These are phyloP conservation scores for Spergularia azorica DNA, from an alignment of 179 eudicot genomes.

Conservation along the genomic window DNA sequence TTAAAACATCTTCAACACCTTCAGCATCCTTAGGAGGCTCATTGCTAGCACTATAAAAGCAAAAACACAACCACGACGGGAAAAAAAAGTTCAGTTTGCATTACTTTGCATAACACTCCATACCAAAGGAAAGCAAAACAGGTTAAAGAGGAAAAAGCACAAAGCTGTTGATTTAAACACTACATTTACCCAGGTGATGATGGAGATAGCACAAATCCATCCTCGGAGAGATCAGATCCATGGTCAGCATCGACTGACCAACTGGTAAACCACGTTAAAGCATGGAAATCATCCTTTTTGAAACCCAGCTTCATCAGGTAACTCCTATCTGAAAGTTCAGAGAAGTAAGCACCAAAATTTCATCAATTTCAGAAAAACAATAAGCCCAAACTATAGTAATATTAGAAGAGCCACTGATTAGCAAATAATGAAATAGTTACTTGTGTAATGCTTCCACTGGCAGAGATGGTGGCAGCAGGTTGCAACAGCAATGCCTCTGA, in stretches of 20 bases:
- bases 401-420: background rate
- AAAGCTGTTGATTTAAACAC: background rate
- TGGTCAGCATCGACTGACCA: conserved; percentile 99
- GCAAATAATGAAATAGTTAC: conserved; percentile 31
- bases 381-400: background rate
- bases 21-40: conserved; percentile 26
- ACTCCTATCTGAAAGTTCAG: conserved; percentile 56
- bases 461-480: conserved; percentile 98
- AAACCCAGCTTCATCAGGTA: conserved; percentile 57
- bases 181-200: conserved; percentile 37
- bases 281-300: conserved; percentile 75
- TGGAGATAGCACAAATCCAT: conserved; percentile 33
- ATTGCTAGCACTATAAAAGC: conserved; percentile 36
- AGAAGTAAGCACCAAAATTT: background rate
- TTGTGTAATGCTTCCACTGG: conserved; percentile 94
- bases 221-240: conserved; percentile 50
- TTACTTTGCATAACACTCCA: background rate
- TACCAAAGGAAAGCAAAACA: background rate
- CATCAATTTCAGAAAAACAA: background rate
- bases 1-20: conserved; percentile 50
- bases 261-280: conserved; percentile 92
- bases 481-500: conserved; percentile 86
- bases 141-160: background rate
- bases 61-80: background rate
- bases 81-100: background rate